Evolutionary conservation across 2,329 filamentous ascomycete species (phyloP).

Genomic region (Botryotinia globosa): DNA sequence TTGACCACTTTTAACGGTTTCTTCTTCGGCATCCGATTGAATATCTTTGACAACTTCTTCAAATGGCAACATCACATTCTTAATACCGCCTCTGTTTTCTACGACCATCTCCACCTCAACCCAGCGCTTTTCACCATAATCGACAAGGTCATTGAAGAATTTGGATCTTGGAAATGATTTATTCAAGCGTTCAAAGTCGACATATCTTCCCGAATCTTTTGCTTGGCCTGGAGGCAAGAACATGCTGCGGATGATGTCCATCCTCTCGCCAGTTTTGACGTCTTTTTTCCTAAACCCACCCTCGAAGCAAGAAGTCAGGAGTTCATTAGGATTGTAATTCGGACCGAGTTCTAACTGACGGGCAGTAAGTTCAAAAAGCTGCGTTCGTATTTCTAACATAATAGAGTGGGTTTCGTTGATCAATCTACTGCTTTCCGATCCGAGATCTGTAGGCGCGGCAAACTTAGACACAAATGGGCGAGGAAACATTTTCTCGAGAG

Average conservation of each 20-base stretch:
- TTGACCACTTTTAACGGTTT: not conserved
- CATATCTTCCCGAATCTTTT: constrained; percentile 27
- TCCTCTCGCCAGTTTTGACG: constrained; percentile 23
- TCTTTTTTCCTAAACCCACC: not conserved
- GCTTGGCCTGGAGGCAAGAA: constrained; percentile 40
- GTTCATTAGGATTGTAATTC: constrained; percentile 42
- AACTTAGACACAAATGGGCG: constrained; percentile 40
- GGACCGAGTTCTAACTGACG: constrained; percentile 34
- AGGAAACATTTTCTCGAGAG: constrained; percentile 39
- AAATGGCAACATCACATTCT: constrained; percentile 38
- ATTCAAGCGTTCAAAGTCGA: constrained; percentile 46
- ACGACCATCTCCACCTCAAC: constrained; percentile 47
- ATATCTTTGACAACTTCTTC: constrained; percentile 36
- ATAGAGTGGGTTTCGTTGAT: constrained; percentile 46
- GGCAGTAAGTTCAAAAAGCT: constrained; percentile 48
- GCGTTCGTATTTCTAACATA: constrained; percentile 53
- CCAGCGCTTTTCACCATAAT: constrained; percentile 47
- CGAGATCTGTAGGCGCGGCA: constrained; percentile 6
- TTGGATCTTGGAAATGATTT: constrained; percentile 48
- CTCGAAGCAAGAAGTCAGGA: constrained; percentile 22
- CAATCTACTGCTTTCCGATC: constrained; percentile 43
- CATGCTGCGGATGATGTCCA: constrained; percentile 40
- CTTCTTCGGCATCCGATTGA: constrained; percentile 25
- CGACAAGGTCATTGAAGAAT: constrained; percentile 45
- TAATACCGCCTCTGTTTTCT: constrained; percentile 43